Conservation (phyloP, 768 basidiomycete species). For the Tricholoma terreum region DNA sequence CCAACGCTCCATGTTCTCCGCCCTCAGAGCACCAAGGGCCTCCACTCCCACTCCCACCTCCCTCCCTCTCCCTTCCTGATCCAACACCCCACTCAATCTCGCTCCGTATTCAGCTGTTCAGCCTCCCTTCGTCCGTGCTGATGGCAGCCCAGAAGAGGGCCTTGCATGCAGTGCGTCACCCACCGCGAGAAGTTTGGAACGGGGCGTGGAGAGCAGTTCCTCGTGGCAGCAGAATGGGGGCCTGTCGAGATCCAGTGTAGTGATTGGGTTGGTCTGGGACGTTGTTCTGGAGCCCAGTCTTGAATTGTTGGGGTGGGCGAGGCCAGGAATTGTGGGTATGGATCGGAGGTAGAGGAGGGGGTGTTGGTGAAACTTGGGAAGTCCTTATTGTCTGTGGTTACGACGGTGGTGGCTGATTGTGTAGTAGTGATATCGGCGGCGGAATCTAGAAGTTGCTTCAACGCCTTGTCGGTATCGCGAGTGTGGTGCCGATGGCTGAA, state of each 20-base stretch:
- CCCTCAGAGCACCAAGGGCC: slow-evolving; percentile 38
- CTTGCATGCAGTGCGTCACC: slow-evolving; percentile 53
- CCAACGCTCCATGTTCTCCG: slow-evolving; percentile 17
- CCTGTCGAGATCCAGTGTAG: too few relatives aligned
- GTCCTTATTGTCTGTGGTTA: too few relatives aligned
- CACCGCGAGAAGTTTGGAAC: too few relatives aligned
- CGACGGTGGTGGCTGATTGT: not conserved
- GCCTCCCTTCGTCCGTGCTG: slow-evolving; percentile 34
- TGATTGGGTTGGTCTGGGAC: slow-evolving; percentile 48
- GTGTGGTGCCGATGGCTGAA: too few relatives aligned
- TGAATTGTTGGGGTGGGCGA: slow-evolving; percentile 16
- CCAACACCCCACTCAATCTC: slow-evolving; percentile 50
- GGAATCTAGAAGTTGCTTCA: not conserved
- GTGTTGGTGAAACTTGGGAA: not conserved
- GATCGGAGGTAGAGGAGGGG: not conserved
- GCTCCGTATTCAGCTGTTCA: slow-evolving; percentile 44
- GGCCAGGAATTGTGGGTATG: not conserved
- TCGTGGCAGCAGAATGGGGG: too few relatives aligned
- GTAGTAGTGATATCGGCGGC: too few relatives aligned
- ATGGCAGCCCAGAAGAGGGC: slow-evolving; percentile 54
- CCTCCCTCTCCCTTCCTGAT: too few relatives aligned
- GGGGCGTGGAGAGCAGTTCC: too few relatives aligned
- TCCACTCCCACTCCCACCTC: too few relatives aligned
- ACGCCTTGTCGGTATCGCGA: slow-evolving; percentile 16
- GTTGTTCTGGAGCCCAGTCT: slow-evolving; percentile 61